phyloP scores from a whole-genome alignment of 805 yeast species.

The Hemisphaericaspora nanyangensis region DNA sequence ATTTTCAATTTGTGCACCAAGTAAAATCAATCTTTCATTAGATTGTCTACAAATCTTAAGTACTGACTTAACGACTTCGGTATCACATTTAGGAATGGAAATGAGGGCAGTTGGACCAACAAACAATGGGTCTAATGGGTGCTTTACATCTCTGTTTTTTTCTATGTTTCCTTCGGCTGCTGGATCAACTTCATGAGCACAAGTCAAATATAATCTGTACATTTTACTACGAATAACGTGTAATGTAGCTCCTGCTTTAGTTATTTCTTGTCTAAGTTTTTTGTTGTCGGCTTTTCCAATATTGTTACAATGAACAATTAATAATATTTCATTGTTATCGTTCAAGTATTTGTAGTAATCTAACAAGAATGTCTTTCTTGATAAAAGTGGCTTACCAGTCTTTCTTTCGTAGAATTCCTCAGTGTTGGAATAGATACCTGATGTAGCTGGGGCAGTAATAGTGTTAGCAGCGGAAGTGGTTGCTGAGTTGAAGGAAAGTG shows the following conservation, averaged over 20 bases:
- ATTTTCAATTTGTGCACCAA: constrained; percentile 82
- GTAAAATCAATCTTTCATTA: constrained; percentile 69
- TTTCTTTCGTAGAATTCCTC: constrained; percentile 20
- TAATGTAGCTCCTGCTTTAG: constrained; percentile 63
- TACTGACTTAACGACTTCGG: constrained; percentile 59
- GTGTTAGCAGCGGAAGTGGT: neutral
- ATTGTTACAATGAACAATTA: constrained; percentile 84
- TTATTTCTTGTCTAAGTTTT: constrained; percentile 57
- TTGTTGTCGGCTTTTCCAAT: constrained; percentile 66
- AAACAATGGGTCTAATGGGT: constrained; percentile 69
- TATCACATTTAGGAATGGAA: constrained; percentile 64
- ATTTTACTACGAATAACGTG: constrained; percentile 65
- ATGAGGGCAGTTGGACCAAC: constrained; percentile 86
- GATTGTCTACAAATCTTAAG: constrained; percentile 58
- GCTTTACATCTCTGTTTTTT: constrained; percentile 43
- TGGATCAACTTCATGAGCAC: constrained; percentile 69
- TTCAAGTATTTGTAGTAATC: constrained; percentile 75
- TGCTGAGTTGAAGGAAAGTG: neutral
- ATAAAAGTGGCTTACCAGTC: constrained; percentile 59
- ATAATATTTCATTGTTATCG: constrained; percentile 62
- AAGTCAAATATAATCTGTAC: constrained; percentile 73
- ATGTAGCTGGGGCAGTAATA: constrained; percentile 4
- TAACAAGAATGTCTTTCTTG: constrained; percentile 83
- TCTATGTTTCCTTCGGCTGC: constrained; percentile 52
- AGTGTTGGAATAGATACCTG: neutral